Conservation (phyloP, 345 rosid species). For the Physaria fendleri region DNA sequence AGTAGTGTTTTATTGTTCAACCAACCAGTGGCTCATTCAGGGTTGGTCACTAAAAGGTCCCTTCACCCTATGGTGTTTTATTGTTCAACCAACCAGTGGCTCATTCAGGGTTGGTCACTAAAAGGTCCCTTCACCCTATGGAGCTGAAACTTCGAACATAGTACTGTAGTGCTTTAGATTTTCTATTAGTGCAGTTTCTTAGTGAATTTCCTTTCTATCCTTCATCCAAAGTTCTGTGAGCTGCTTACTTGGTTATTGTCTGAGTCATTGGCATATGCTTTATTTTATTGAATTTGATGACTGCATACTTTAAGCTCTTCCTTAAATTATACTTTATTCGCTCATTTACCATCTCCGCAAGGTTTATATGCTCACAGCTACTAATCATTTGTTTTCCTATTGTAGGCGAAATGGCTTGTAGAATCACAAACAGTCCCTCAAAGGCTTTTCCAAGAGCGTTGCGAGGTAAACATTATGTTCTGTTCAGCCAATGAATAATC, state of each 20-base stretch:
- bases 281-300: neutral
- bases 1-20: constrained; percentile 7
- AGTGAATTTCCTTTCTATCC: neutral
- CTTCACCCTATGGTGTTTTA: neutral
- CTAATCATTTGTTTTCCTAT: neutral
- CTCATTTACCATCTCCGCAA: constrained; percentile 1
- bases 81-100: neutral
- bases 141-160: neutral
- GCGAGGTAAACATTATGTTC: constrained; percentile 48
- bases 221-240: neutral
- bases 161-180: neutral
- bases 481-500: constrained; percentile 7
- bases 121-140: neutral
- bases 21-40: neutral
- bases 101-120: neutral
- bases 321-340: neutral
- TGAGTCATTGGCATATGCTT: neutral
- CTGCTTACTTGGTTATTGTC: neutral
- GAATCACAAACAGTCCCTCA: constrained; percentile 80
- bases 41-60: neutral
- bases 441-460: constrained; percentile 91
- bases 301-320: neutral
- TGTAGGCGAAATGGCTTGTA: constrained; percentile 89
- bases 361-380: constrained; percentile 10
- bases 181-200: constrained; percentile 5